Conservation (phyloP, 1,284 basidiomycete species). For the Wolfiporia cocos region DNA sequence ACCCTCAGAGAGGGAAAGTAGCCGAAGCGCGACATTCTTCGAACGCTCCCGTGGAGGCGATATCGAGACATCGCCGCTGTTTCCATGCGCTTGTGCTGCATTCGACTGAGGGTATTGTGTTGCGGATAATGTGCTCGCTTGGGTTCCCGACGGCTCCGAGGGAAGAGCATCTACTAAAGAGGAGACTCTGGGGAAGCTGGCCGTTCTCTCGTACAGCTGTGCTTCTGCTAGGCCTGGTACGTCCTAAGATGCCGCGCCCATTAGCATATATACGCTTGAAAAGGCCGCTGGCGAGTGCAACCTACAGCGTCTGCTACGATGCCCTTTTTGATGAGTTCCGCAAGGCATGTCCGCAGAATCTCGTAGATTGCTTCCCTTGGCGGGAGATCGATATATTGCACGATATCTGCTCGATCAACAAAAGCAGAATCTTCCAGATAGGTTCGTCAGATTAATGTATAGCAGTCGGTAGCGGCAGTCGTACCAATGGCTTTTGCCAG, state of each 20-base stretch:
- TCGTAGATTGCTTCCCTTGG: conserved; percentile 89
- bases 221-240: conserved; percentile 61
- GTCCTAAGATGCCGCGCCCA: conserved; percentile 39
- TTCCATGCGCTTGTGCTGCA: conserved; percentile 4
- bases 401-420: conserved; percentile 94
- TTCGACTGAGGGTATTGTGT: neutral
- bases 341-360: conserved; percentile 82
- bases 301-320: conserved; percentile 60
- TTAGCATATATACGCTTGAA: too few relatives aligned
- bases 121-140: neutral
- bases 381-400: conserved; percentile 91
- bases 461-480: conserved; percentile 13
- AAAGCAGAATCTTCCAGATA: conserved; percentile 77
- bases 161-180: conserved; percentile 1
- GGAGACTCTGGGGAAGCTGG: conserved; percentile 16
- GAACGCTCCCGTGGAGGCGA: conserved; percentile 39
- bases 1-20: conserved; percentile 62
- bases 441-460: neutral
- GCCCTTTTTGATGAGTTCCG: conserved; percentile 72
- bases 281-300: too few relatives aligned
- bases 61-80: conserved; percentile 7
- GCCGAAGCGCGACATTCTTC: conserved; percentile 45
- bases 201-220: conserved; percentile 44
- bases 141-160: neutral
- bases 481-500: conserved; percentile 90